Evolutionary conservation across 495 filamentous ascomycete species (phyloP).

Genomic region (Extremus antarcticus): DNA sequence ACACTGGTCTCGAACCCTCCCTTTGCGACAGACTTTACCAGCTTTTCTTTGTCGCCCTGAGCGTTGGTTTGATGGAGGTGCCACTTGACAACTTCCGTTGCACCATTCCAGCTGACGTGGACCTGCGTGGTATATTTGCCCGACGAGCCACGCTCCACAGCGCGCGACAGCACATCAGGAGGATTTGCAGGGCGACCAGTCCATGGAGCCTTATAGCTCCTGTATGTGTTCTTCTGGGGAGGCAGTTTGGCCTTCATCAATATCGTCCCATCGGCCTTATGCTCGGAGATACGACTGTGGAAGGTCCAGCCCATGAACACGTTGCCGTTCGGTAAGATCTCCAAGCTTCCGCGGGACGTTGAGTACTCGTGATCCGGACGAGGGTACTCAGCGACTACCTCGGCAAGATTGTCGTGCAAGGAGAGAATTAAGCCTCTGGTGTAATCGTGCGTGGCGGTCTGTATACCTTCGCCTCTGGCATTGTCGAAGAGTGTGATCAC

Average conservation of each 20-base stretch:
- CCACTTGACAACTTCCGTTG: not conserved
- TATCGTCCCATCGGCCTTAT: not conserved
- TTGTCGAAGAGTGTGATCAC: not conserved
- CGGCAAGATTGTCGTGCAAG: not conserved
- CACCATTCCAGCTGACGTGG: not conserved
- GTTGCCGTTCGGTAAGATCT: not conserved
- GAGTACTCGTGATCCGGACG: not conserved
- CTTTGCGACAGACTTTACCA: not conserved
- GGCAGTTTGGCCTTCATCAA: not conserved
- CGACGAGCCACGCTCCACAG: not conserved
- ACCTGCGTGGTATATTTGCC: not conserved
- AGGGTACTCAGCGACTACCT: not conserved
- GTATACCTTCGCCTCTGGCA: slow-evolving; percentile 8
- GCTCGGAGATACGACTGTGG: not conserved
- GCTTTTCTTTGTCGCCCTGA: not conserved
- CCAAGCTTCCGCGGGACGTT: not conserved
- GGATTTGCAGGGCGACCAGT: not conserved
- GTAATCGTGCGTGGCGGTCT: slow-evolving; percentile 11
- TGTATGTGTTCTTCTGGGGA: not conserved
- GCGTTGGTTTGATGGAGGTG: not conserved
- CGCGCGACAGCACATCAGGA: not conserved
- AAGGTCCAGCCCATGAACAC: not conserved
- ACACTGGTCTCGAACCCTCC: not conserved
- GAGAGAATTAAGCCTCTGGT: not conserved
- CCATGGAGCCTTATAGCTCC: not conserved